phyloP scores from a whole-genome alignment of 768 basidiomycete species.

The Suillus alpinus region DNA sequence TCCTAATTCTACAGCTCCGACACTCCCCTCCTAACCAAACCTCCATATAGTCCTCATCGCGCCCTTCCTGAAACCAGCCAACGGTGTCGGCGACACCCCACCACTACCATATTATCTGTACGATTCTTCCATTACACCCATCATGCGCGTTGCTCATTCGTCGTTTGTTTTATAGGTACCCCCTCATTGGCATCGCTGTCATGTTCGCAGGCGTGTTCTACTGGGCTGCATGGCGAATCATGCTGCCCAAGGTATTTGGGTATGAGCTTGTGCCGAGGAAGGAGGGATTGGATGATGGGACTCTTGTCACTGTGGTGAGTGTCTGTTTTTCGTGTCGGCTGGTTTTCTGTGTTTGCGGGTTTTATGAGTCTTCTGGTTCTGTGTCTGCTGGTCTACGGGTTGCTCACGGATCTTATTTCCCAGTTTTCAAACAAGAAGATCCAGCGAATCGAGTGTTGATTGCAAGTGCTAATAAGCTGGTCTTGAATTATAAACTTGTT shows the following conservation, averaged over 20 bases:
- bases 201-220: conserved; percentile 46
- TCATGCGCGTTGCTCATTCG: not conserved
- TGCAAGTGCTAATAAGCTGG: not conserved
- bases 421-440: conserved; percentile 10
- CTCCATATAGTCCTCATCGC: conserved; percentile 45
- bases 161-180: conserved; percentile 36
- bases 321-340: not conserved
- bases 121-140: not conserved
- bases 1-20: not conserved
- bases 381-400: not conserved
- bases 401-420: not conserved
- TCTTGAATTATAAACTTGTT: not conserved
- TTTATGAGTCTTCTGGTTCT: not conserved
- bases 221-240: conserved; percentile 53
- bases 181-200: conserved; percentile 50
- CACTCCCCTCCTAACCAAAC: not conserved
- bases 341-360: not conserved
- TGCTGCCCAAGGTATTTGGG: conserved; percentile 47
- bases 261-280: conserved; percentile 49
- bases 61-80: conserved; percentile 54
- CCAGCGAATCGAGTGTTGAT: not conserved
- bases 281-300: conserved; percentile 48
- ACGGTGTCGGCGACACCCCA: conserved; percentile 56
- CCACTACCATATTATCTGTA: conserved; percentile 58
- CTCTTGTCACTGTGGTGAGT: conserved; percentile 50